phyloP scores from a whole-genome alignment of 106 monocot genomes.

The Phalaenopsis equestris region DNA sequence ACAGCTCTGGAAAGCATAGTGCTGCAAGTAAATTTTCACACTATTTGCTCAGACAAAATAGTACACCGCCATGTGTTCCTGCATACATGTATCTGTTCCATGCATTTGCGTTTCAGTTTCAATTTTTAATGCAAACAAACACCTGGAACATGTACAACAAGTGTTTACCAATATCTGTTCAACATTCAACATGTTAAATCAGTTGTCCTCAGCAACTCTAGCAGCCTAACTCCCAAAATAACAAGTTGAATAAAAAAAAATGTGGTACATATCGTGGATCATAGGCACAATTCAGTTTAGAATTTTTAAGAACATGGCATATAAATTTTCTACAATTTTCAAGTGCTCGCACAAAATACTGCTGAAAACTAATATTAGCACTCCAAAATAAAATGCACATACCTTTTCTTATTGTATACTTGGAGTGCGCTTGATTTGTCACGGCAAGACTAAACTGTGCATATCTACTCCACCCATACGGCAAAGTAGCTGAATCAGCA shows the following conservation, averaged over 20 bases:
- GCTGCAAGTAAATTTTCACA: no score
- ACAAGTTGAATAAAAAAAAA: no score
- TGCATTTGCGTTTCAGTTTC: background rate
- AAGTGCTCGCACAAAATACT: background rate
- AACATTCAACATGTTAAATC: background rate
- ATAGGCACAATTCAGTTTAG: background rate
- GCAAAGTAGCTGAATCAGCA: conserved; percentile 45
- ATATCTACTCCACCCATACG: conserved; percentile 63
- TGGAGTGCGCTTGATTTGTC: conserved; percentile 47
- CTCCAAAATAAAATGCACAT: background rate
- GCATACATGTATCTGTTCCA: background rate
- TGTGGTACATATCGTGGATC: background rate
- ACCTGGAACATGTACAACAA: background rate
- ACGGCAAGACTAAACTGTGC: conserved; percentile 64
- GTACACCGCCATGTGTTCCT: background rate
- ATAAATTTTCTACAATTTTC: background rate
- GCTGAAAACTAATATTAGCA: background rate
- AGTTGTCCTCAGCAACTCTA: background rate
- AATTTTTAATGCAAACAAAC: background rate
- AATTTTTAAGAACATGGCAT: background rate
- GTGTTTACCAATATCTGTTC: background rate
- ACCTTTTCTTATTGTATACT: conserved; percentile 63
- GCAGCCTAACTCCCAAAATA: no score
- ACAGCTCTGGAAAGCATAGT: background rate
- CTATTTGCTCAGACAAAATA: background rate